phyloP scores from a whole-genome alignment of 2,329 filamentous ascomycete genomes.

The Penicillium glabrum region DNA sequence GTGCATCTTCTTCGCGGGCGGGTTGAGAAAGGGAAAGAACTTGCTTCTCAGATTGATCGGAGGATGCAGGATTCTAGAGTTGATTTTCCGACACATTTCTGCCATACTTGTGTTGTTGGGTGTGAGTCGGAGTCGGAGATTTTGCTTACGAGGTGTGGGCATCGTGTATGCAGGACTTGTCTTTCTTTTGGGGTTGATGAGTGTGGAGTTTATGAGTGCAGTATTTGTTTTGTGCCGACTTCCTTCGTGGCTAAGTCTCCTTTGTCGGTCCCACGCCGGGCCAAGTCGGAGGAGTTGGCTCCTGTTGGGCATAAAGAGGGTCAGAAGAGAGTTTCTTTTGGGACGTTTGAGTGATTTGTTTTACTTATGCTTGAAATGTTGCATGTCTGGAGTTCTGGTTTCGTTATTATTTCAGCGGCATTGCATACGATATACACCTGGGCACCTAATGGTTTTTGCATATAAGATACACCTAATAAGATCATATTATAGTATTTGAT shows the following conservation, averaged over 20 bases:
- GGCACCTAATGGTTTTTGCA: too few relatives aligned
- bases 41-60: conserved; percentile 21
- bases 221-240: conserved; percentile 20
- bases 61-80: conserved; percentile 14
- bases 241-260: conserved; percentile 13
- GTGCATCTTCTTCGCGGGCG: conserved; percentile 18
- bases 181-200: conserved; percentile 12
- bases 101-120: conserved; percentile 21
- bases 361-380: too few relatives aligned
- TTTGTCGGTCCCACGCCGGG: not conserved
- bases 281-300: conserved; percentile 4
- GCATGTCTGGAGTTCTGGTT: not conserved
- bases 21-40: conserved; percentile 27
- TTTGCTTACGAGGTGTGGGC: conserved; percentile 21
- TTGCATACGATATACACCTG: not conserved
- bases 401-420: not conserved
- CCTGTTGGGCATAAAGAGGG: not conserved
- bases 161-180: conserved; percentile 23
- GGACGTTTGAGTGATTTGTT: not conserved
- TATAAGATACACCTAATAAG: not conserved
- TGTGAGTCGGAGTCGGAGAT: conserved; percentile 16
- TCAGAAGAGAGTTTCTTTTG: not conserved
- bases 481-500: not conserved
- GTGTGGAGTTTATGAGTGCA: conserved; percentile 19
- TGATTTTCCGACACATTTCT: conserved; percentile 22